A percentile compares a stretch with the other conserved stretches of the same genome.
phyloP scores from a whole-genome alignment of 2,329 filamentous ascomycete genomes.

The Arthrinium puccinioides region DNA sequence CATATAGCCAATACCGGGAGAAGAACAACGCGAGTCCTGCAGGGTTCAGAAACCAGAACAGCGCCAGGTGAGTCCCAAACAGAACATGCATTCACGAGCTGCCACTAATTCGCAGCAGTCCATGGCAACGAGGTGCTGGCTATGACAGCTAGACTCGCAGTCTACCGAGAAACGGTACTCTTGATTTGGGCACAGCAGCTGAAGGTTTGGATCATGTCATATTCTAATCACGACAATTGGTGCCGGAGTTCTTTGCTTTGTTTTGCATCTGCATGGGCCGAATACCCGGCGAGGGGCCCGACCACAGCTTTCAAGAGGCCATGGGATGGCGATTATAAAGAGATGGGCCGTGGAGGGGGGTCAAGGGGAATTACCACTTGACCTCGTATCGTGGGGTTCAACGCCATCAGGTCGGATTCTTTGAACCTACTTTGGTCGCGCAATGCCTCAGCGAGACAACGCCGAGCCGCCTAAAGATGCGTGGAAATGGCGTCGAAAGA shows the following conservation, averaged over 20 bases:
- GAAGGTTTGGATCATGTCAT: slow-evolving; percentile 17
- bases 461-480: too few relatives aligned
- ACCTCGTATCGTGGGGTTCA: too few relatives aligned
- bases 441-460: too few relatives aligned
- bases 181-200: too few relatives aligned
- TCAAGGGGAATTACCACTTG: too few relatives aligned
- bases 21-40: slow-evolving; percentile 33
- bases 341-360: too few relatives aligned
- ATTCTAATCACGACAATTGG: slow-evolving; percentile 19
- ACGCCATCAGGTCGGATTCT: too few relatives aligned
- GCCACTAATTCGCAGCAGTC: slow-evolving; percentile 26
- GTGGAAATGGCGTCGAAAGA: too few relatives aligned
- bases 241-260: slow-evolving; percentile 19
- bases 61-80: slow-evolving; percentile 32
- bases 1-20: slow-evolving; percentile 26
- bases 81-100: not conserved
- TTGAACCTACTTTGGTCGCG: too few relatives aligned
- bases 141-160: slow-evolving; percentile 45
- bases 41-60: slow-evolving; percentile 32
- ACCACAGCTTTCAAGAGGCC: too few relatives aligned
- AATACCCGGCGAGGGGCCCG: too few relatives aligned
- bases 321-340: too few relatives aligned
- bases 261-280: slow-evolving; percentile 14
- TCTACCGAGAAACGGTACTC: slow-evolving; percentile 11
- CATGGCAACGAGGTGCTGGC: slow-evolving; percentile 50